phyloP scores from a whole-genome alignment of 208 protist species.

The Crithidia expoeki region DNA sequence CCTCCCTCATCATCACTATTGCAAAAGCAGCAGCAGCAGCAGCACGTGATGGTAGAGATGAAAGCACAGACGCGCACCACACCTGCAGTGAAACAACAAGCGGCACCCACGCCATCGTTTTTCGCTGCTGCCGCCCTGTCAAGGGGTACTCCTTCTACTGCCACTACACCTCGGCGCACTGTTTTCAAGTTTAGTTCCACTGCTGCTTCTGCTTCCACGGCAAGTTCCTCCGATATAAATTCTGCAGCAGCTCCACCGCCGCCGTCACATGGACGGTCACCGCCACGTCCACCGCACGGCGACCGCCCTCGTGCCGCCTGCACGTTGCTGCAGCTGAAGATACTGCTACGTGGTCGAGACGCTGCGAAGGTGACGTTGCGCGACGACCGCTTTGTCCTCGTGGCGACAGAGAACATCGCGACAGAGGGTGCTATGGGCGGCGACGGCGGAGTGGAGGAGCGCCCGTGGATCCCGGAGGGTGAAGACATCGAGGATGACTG shows the following conservation, averaged over 20 bases:
- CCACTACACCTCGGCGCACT: constrained; percentile 26
- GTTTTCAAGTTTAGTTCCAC: constrained; percentile 48
- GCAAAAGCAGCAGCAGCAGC: background rate
- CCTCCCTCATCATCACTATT: background rate
- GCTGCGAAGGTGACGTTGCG: constrained; percentile 17
- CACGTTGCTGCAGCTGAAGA: constrained; percentile 27
- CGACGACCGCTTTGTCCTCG: constrained; percentile 10
- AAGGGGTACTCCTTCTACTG: background rate
- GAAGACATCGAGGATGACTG: constrained; percentile 32
- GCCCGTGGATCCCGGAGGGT: constrained; percentile 27
- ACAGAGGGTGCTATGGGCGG: constrained; percentile 4
- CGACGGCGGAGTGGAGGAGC: constrained; percentile 7
- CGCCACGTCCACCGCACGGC: background rate
- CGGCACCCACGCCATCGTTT: background rate
- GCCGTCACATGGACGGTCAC: background rate
- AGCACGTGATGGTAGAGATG: too few relatives aligned
- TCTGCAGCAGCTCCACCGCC: background rate
- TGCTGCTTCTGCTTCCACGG: background rate
- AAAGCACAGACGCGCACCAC: too few relatives aligned
- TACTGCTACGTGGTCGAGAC: constrained; percentile 27
- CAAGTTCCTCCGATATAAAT: background rate
- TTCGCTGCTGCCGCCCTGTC: background rate
- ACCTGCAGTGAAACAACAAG: background rate
- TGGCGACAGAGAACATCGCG: constrained; percentile 9
- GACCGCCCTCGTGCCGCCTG: constrained; percentile 2